Evolutionary conservation across 2,329 filamentous ascomycete genomes (phyloP).

Genomic region (Fusarium duplospermum): DNA sequence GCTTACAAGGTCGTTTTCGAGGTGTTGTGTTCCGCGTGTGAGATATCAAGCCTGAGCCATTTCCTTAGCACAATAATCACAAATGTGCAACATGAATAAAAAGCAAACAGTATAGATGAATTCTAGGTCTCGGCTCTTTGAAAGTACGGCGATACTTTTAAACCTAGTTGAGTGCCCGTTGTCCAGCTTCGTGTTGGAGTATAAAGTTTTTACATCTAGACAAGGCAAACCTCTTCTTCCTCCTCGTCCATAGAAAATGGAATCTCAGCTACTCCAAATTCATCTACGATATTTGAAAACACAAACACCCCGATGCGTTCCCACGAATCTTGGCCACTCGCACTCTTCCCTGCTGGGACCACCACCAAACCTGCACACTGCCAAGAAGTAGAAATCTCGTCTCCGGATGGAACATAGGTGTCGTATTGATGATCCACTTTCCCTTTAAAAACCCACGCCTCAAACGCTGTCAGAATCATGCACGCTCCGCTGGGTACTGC

Average conservation of each 20-base stretch:
- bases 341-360: background rate
- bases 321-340: background rate
- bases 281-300: background rate
- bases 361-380: background rate
- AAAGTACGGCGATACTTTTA: too few species aligned
- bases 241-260: background rate
- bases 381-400: background rate
- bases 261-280: background rate
- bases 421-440: background rate
- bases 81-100: too few species aligned
- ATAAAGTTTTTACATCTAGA: background rate
- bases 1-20: background rate
- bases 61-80: too few species aligned
- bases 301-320: background rate
- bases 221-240: background rate
- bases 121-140: background rate
- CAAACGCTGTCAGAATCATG: slow-evolving; percentile 14
- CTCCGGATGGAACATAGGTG: background rate
- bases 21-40: background rate
- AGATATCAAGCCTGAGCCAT: background rate
- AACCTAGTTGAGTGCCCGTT: too few species aligned
- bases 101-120: background rate
- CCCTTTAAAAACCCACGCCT: background rate
- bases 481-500: background rate
- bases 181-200: too few species aligned